Evolutionary conservation across 78 protist species (phyloP).

Genomic region (Monosiga brevicollis): DNA sequence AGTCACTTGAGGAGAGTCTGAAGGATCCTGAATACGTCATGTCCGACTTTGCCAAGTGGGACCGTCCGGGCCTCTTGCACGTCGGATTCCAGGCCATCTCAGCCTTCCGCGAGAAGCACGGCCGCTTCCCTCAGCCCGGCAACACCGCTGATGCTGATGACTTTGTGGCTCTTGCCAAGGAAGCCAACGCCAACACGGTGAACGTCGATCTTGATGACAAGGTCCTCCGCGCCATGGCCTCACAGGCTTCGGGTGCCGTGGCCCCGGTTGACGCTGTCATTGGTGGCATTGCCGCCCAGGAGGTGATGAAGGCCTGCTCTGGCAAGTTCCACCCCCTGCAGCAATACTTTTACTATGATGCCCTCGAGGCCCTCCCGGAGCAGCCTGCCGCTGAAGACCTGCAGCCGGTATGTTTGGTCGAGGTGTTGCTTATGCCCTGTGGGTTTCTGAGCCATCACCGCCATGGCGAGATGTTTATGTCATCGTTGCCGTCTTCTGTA

Average conservation of each 20-base stretch:
- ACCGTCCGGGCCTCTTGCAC: constrained; percentile 48
- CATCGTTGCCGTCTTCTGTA: no score
- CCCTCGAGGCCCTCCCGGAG: constrained; percentile 65
- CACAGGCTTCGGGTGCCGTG: constrained; percentile 46
- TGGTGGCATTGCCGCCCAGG: constrained; percentile 86
- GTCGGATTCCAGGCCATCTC: constrained; percentile 52
- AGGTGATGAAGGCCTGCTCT: constrained; percentile 80
- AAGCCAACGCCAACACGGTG: neutral
- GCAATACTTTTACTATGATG: constrained; percentile 79
- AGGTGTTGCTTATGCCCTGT: neutral
- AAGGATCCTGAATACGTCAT: constrained; percentile 42
- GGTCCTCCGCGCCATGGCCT: constrained; percentile 34
- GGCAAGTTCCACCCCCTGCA: constrained; percentile 87
- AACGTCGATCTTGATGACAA: constrained; percentile 39
- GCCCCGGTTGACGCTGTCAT: constrained; percentile 65
- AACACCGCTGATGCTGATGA: constrained; percentile 29
- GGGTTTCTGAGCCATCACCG: neutral
- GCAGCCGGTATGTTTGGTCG: constrained; percentile 13
- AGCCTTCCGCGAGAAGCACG: constrained; percentile 21
- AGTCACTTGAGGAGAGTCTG: constrained; percentile 40
- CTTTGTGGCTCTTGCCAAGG: constrained; percentile 15
- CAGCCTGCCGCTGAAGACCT: constrained; percentile 12
- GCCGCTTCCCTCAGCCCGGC: constrained; percentile 43
- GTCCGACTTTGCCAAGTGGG: constrained; percentile 73
- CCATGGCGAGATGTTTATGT: neutral